These are phyloP conservation scores for Clonostachys byssicola DNA, from an alignment of 2,329 filamentous ascomycete genomes.

Conservation along the genomic window DNA sequence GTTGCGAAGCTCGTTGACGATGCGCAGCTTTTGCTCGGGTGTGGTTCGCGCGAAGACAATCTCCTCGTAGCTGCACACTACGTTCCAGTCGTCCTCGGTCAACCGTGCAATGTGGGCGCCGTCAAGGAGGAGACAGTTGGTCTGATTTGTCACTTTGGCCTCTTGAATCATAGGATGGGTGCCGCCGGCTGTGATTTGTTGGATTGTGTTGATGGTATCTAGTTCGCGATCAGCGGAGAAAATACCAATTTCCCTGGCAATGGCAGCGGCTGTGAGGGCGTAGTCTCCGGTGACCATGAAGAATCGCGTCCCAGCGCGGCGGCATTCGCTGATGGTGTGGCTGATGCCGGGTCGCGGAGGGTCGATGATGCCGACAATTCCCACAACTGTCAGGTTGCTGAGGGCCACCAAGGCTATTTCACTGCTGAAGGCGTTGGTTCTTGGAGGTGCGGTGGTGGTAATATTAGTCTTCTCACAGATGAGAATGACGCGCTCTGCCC, in stretches of 20 bases:
- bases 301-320: conserved; percentile 37
- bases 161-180: background rate
- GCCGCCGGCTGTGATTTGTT: background rate
- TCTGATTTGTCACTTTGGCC: conserved; percentile 15
- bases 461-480: conserved; percentile 29
- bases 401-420: conserved; percentile 35
- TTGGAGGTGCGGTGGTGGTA: conserved; percentile 13
- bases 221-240: conserved; percentile 45
- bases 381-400: conserved; percentile 39
- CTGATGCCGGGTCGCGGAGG: conserved; percentile 37
- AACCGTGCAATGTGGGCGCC: conserved; percentile 56
- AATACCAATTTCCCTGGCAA: conserved; percentile 62
- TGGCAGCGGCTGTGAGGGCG: conserved; percentile 57
- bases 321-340: conserved; percentile 31
- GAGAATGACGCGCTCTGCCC: conserved; percentile 37
- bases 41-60: conserved; percentile 67
- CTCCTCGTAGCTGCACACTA: conserved; percentile 45
- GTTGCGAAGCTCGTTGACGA: conserved; percentile 63
- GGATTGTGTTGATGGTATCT: conserved; percentile 20
- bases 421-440: conserved; percentile 44
- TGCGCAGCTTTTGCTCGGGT: conserved; percentile 66
- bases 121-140: conserved; percentile 34
- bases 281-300: conserved; percentile 46
- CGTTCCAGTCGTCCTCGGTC: conserved; percentile 39
- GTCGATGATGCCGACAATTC: conserved; percentile 46